Evolutionary conservation across 305 asterid species (phyloP).

Genomic region (Withania somnifera): DNA sequence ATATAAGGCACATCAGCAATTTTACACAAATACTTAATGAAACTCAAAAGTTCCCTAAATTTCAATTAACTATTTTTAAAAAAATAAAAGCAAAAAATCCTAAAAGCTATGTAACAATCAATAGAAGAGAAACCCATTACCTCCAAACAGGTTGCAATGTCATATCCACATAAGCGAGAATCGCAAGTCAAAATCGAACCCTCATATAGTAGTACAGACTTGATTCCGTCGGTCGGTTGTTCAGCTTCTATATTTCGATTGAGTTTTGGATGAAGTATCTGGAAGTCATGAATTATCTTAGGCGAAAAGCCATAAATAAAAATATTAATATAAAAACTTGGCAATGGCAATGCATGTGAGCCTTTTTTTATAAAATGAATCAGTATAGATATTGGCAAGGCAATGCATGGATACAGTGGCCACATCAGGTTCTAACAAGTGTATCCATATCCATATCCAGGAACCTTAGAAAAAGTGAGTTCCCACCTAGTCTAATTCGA

Average conservation of each 20-base stretch:
- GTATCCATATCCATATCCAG: neutral
- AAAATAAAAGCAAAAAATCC: neutral
- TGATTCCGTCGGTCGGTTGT: conserved; percentile 36
- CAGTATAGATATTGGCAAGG: no score
- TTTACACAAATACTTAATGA: neutral
- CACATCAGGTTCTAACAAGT: neutral
- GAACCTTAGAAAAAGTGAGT: neutral
- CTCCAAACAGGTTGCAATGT: conserved; percentile 97
- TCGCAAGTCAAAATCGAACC: conserved; percentile 71
- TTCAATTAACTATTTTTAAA: neutral
- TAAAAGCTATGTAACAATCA: neutral
- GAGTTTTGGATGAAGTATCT: conserved; percentile 72
- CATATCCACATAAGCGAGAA: conserved; percentile 58
- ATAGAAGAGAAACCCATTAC: conserved; percentile 21
- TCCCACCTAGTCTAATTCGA: neutral
- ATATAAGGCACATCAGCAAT: neutral
- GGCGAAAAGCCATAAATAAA: neutral
- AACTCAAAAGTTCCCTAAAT: neutral
- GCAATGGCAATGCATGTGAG: neutral
- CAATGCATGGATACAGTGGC: no score
- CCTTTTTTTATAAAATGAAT: no score
- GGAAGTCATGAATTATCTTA: neutral
- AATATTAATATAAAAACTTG: neutral
- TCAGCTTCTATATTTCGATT: conserved; percentile 32
- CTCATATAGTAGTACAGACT: conserved; percentile 55